Evolutionary conservation across 768 basidiomycete genomes (phyloP), one percentile per base, ranked within the genome.

Genomic region (Imleria badia): DNA sequence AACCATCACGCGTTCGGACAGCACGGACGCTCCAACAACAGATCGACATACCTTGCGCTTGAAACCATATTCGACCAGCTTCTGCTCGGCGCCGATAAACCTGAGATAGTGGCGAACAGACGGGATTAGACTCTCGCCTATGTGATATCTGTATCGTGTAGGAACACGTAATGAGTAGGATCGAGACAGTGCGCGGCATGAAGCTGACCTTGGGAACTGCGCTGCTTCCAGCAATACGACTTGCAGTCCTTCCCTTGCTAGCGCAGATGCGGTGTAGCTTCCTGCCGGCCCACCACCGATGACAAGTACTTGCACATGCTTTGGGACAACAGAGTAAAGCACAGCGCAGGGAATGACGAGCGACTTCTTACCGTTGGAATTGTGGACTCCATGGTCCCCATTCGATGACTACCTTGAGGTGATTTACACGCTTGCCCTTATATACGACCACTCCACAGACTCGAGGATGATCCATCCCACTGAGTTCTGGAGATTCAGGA

Each of bases 201-300:
- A 19, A 44, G 19, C 61, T 36, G 63, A 80, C 80, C 85, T 71
- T 38, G 84, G 84, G 59, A 84, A 85, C 42, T 78, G 74, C 20
- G 75, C 73, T 15, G 78, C 74, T 62, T 86, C 84, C 20, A 85
- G 66, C 46, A 85, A 56, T 15, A 80, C 77, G 23, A 86, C 85
- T 40, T 82, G 75, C 43, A 81, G 61, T 5, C 83, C 82, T 62
- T 86, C 84, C n/a, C 77, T 69, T 11, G 80, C 80, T 6, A 86
- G 75, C 29, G 73, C 76, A 6, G 81, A 66, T 3, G 84, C 81
- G n/a, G 81, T 70, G 55, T 79, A 85, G 56, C 76, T 77, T 29
- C 84, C 84, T 8, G 75, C 79, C 1, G 84, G 84, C 15, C 84
- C 84, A 45, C 84, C 84, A 10, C 84, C 84, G 13, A 85, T 68